Conservation (phyloP, 129 eudicot species). For the Glebionis coronaria region DNA sequence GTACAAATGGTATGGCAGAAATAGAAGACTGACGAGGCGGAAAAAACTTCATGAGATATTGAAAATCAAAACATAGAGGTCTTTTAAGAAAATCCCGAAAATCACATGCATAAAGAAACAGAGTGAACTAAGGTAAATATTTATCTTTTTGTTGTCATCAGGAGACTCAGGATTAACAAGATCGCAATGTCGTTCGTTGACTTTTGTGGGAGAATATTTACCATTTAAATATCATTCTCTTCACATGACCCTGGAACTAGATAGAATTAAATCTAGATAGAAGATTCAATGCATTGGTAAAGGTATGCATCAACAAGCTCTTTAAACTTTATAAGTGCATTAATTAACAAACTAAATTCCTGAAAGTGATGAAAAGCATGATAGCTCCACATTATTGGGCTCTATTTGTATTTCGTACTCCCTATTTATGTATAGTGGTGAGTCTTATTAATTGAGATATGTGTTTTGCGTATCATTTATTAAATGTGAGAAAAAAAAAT, state of each 20-base stretch:
- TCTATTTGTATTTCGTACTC: background rate
- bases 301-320: slow-evolving; percentile 44
- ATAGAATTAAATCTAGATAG: slow-evolving; percentile 92
- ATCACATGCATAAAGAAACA: background rate
- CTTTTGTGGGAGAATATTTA: slow-evolving; percentile 82
- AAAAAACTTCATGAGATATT: too few species aligned
- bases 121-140: background rate
- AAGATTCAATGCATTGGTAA: slow-evolving; percentile 84
- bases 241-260: slow-evolving; percentile 90
- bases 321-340: background rate
- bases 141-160: slow-evolving; percentile 24
- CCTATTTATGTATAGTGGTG: background rate
- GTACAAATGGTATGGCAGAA: too few species aligned
- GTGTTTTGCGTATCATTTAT: background rate
- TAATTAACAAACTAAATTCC: background rate
- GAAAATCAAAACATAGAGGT: too few species aligned
- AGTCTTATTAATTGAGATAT: background rate
- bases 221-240: slow-evolving; percentile 77
- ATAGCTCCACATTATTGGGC: background rate
- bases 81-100: too few species aligned
- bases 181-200: slow-evolving; percentile 70
- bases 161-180: slow-evolving; percentile 81
- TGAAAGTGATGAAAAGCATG: background rate
- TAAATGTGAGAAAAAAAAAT: background rate
- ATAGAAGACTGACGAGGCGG: too few species aligned